These are phyloP conservation scores for Ceratobasidium sp. DNA, from an alignment of 1,284 basidiomycete species.

Conservation along the genomic window DNA sequence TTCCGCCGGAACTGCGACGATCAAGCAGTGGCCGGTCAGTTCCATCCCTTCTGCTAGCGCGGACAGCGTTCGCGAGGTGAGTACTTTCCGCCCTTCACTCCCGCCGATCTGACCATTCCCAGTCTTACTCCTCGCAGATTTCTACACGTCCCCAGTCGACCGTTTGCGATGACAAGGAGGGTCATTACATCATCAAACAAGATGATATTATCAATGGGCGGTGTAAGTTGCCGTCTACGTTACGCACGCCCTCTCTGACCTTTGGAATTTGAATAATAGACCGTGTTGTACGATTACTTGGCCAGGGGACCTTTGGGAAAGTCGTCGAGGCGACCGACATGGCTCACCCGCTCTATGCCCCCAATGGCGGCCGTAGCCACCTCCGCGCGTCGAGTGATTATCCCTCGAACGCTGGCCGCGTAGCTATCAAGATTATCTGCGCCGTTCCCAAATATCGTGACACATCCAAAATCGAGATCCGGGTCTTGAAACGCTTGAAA, in stretches of 20 bases:
- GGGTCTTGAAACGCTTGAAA: constrained; percentile 92
- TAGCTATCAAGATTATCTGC: no score
- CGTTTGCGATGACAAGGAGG: constrained; percentile 90
- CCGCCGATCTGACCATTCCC: background rate
- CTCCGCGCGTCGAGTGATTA: constrained; percentile 33
- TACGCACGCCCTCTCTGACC: no score
- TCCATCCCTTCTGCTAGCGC: constrained; percentile 18
- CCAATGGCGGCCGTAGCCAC: constrained; percentile 47
- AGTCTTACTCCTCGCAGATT: constrained; percentile 47
- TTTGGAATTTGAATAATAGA: constrained; percentile 63
- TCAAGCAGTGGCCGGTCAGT: constrained; percentile 41
- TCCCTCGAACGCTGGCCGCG: constrained; percentile 53
- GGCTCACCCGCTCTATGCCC: constrained; percentile 61
- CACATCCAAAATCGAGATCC: no score
- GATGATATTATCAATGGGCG: constrained; percentile 71
- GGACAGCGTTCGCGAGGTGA: constrained; percentile 41
- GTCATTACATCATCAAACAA: constrained; percentile 92
- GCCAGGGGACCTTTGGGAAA: constrained; percentile 99
- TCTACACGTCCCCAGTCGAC: constrained; percentile 55
- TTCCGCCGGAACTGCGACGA: constrained; percentile 32
- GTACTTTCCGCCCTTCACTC: constrained; percentile 19
- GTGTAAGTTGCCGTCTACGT: no score
- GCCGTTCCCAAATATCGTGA: no score
- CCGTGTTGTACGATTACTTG: constrained; percentile 89
- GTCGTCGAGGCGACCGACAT: constrained; percentile 95